Evolutionary conservation across 768 basidiomycete species (phyloP).

Genomic region (Suillus subluteus): DNA sequence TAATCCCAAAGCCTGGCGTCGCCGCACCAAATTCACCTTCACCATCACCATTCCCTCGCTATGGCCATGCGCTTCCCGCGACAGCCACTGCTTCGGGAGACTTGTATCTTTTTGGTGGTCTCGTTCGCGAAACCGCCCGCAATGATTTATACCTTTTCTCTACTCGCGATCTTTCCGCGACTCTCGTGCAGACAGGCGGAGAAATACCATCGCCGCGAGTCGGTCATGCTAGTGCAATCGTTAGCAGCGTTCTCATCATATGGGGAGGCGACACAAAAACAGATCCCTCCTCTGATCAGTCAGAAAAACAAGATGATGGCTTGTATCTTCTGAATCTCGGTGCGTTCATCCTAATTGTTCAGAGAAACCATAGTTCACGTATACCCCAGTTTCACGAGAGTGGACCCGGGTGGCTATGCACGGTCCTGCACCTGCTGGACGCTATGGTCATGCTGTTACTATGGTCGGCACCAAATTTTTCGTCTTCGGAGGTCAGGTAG

Average conservation of each 20-base stretch:
- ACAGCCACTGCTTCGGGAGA: conserved; percentile 81
- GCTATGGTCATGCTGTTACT: conserved; percentile 95
- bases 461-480: conserved; percentile 93
- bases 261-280: conserved; percentile 99
- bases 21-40: conserved; percentile 70
- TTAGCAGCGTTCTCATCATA: conserved; percentile 93
- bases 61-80: conserved; percentile 90
- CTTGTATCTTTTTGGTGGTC: conserved; percentile 95
- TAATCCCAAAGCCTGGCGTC: conserved; percentile 65
- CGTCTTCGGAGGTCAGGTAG: conserved; percentile 95
- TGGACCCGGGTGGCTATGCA: conserved; percentile 89
- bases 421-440: conserved; percentile 79
- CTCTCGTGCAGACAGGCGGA: conserved; percentile 84
- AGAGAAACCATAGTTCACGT: neutral
- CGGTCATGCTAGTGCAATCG: conserved; percentile 95
- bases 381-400: conserved; percentile 77
- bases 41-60: conserved; percentile 92
- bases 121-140: conserved; percentile 85
- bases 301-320: conserved; percentile 87
- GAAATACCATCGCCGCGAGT: conserved; percentile 89
- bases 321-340: conserved; percentile 94
- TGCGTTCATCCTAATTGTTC: conserved; percentile 43
- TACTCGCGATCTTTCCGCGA: conserved; percentile 75
- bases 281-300: conserved; percentile 57
- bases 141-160: conserved; percentile 96